Conservation (phyloP, 768 basidiomycete species). For the Exidia glandulosa region DNA sequence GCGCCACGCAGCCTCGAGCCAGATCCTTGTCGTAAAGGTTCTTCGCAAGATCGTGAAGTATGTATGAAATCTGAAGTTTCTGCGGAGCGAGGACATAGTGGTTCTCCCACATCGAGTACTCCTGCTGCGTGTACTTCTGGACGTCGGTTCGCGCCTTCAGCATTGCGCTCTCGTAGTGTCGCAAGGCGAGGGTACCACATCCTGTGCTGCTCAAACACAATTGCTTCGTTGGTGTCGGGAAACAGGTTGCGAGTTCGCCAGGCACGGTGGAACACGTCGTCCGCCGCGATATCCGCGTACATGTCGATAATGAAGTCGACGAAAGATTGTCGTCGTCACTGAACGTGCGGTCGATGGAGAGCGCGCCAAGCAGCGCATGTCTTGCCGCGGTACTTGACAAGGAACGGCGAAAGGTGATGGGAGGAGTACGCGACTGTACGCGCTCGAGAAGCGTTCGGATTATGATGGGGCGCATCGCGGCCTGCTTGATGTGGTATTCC, state of each 20-base stretch:
- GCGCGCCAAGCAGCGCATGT: conserved; percentile 89
- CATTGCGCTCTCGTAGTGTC: conserved; percentile 83
- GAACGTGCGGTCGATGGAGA: conserved; percentile 64
- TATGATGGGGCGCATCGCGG: conserved; percentile 81
- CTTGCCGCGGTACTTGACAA: conserved; percentile 93
- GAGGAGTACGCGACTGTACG: conserved; percentile 73
- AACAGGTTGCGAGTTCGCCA: conserved; percentile 89
- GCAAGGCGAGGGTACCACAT: conserved; percentile 92
- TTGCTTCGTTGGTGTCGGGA: conserved; percentile 75
- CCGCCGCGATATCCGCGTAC: conserved; percentile 91
- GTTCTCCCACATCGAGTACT: conserved; percentile 98
- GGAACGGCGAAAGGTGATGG: conserved; percentile 82
- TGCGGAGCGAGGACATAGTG: conserved; percentile 95
- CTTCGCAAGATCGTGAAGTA: conserved; percentile 80
- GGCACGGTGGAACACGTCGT: conserved; percentile 93
- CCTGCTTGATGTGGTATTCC: conserved; percentile 86
- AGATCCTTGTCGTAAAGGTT: conserved; percentile 82
- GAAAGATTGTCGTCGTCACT: conserved; percentile 70
- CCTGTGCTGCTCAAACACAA: conserved; percentile 90
- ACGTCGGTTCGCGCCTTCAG: conserved; percentile 67
- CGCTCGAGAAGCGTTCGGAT: conserved; percentile 84
- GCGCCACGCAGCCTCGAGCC: conserved; percentile 93
- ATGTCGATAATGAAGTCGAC: conserved; percentile 88
- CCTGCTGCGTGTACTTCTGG: conserved; percentile 85
- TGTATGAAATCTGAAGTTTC: conserved; percentile 97